Percentiles rank a stretch among this genome's conserved stretches.
Conservation (phyloP, 192 early-diverging fungal species). For the Dissophora ornata region DNA sequence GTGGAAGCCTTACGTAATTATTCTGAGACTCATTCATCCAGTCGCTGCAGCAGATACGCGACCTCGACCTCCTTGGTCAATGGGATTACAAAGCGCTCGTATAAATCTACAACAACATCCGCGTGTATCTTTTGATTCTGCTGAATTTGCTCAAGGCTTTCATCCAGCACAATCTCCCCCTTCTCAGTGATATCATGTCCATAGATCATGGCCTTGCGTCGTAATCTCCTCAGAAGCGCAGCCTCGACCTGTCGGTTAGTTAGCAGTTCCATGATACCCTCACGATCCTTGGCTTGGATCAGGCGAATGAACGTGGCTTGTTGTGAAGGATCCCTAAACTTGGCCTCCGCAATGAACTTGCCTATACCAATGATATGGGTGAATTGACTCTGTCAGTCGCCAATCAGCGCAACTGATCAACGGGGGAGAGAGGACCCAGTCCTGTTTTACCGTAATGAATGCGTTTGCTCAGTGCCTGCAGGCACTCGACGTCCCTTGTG, state of each 20-base stretch:
- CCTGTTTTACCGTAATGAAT: constrained; percentile 87
- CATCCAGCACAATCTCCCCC: constrained; percentile 41
- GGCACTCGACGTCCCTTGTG: constrained; percentile 91
- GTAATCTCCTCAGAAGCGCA: constrained; percentile 80
- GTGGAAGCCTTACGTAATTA: too few species aligned
- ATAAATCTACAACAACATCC: constrained; percentile 89
- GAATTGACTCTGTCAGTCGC: too few species aligned
- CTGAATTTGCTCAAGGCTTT: neutral
- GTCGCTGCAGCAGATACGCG: constrained; percentile 82
- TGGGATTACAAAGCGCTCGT: constrained; percentile 96
- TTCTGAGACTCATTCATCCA: constrained; percentile 37
- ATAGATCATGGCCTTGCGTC: constrained; percentile 92
- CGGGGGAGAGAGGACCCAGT: too few species aligned
- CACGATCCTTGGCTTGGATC: constrained; percentile 78
- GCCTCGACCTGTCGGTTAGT: constrained; percentile 92
- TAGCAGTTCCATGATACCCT: constrained; percentile 84
- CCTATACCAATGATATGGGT: constrained; percentile 55
- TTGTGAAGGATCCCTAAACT: constrained; percentile 85
- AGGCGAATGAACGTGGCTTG: constrained; percentile 81
- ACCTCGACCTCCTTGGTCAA: constrained; percentile 97
- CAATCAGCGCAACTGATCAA: too few species aligned
- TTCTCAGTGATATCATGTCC: constrained; percentile 86
- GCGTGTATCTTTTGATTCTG: constrained; percentile 69
- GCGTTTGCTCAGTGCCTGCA: constrained; percentile 91
- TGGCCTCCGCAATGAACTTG: constrained; percentile 97